phyloP scores from a whole-genome alignment of 2,329 filamentous ascomycete species.

The Aspergillus vadensis region DNA sequence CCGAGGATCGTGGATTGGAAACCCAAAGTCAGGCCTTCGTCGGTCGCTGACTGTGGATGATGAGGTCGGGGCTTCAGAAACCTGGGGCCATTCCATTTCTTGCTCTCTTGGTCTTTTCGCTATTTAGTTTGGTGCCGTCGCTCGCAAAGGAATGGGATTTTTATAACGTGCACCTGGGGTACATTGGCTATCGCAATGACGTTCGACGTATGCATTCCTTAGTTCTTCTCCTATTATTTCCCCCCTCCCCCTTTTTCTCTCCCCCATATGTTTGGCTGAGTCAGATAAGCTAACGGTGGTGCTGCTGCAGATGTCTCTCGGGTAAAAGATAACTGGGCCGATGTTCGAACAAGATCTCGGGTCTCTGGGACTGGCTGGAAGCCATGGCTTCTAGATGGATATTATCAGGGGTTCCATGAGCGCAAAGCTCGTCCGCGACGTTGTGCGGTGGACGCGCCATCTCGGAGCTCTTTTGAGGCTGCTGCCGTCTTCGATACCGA shows the following conservation, averaged over 20 bases:
- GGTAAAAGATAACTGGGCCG: slow-evolving; percentile 27
- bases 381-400: slow-evolving; percentile 19
- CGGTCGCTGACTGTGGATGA: slow-evolving; percentile 28
- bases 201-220: slow-evolving; percentile 29
- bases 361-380: slow-evolving; percentile 21
- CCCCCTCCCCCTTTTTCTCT: not conserved
- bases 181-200: slow-evolving; percentile 28
- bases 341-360: slow-evolving; percentile 19
- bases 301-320: slow-evolving; percentile 28
- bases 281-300: slow-evolving; percentile 3
- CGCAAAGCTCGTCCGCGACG: slow-evolving; percentile 16
- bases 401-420: slow-evolving; percentile 14
- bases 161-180: slow-evolving; percentile 31
- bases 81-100: slow-evolving; percentile 38
- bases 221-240: no score
- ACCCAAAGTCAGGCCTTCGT: slow-evolving; percentile 3
- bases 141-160: slow-evolving; percentile 33
- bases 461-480: slow-evolving; percentile 24
- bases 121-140: slow-evolving; percentile 38
- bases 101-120: slow-evolving; percentile 34
- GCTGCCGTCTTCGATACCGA: slow-evolving; percentile 24
- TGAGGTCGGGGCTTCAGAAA: slow-evolving; percentile 39
- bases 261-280: slow-evolving; percentile 6
- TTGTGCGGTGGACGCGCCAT: slow-evolving; percentile 14
- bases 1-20: slow-evolving; percentile 6